A percentile compares a stretch with the other conserved stretches of the same genome.
Evolutionary conservation across 2,329 filamentous ascomycete species (phyloP).

Genomic region (Calonectria pteridis): DNA sequence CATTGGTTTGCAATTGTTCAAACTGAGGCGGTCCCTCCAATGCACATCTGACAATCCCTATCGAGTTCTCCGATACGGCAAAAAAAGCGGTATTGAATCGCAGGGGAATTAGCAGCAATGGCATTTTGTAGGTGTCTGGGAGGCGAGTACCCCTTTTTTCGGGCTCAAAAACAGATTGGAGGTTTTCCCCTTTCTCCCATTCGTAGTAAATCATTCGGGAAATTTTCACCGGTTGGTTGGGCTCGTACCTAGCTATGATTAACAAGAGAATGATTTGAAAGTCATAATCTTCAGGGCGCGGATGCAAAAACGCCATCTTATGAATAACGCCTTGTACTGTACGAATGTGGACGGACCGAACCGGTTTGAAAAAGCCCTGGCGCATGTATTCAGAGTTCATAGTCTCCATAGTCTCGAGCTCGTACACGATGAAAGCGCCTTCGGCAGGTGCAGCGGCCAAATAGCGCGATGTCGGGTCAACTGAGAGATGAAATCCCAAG

Average conservation of each 20-base stretch:
- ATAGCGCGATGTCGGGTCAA: conserved; percentile 81
- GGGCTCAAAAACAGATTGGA: conserved; percentile 59
- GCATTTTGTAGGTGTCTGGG: conserved; percentile 67
- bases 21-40: conserved; percentile 64
- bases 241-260: conserved; percentile 62
- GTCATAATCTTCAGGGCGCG: conserved; percentile 70
- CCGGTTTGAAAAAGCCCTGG: conserved; percentile 65
- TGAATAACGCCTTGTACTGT: conserved; percentile 79
- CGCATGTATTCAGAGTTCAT: conserved; percentile 64
- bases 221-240: conserved; percentile 38
- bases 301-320: conserved; percentile 88
- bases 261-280: conserved; percentile 83
- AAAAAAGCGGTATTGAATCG: conserved; percentile 79
- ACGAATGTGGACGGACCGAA: conserved; percentile 62
- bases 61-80: conserved; percentile 71
- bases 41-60: conserved; percentile 68
- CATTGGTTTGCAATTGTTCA: conserved; percentile 57
- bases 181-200: conserved; percentile 67
- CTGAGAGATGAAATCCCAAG: conserved; percentile 75
- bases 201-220: conserved; percentile 70
- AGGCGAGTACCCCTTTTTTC: conserved; percentile 65
- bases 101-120: conserved; percentile 78
- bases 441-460: conserved; percentile 79
- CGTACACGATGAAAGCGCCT: conserved; percentile 77
- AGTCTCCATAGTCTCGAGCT: conserved; percentile 69